Evolutionary conservation across 1,284 basidiomycete genomes (phyloP).

Genomic region (Schizophyllum commune): DNA sequence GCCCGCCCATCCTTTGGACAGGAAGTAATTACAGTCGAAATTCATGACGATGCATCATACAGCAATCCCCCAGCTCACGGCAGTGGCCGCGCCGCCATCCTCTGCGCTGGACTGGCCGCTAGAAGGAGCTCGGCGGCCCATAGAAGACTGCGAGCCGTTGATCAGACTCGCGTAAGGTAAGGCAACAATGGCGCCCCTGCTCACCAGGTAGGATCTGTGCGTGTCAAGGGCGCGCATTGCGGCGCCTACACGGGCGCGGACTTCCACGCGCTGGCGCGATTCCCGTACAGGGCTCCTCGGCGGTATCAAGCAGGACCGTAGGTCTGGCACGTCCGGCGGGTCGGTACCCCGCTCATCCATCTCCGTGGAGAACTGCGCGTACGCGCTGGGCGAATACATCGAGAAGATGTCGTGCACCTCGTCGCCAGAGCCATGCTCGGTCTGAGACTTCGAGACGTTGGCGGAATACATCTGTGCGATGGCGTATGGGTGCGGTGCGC

Average conservation of each 20-base stretch:
- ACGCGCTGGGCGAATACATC: not conserved
- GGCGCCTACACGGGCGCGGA: not conserved
- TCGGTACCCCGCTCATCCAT: not conserved
- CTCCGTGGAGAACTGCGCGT: not conserved
- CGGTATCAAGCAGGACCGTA: not conserved
- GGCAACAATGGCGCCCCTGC: not conserved
- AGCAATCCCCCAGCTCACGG: not conserved
- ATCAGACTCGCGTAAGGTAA: not conserved
- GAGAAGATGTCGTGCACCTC: not conserved
- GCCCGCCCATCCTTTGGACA: too few relatives aligned
- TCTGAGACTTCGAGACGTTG: not conserved
- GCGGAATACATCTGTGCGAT: not conserved
- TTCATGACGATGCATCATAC: not conserved
- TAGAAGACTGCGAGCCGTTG: not conserved
- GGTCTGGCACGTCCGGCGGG: not conserved
- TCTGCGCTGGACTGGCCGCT: not conserved
- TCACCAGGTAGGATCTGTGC: not conserved
- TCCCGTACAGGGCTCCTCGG: not conserved
- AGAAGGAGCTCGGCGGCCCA: not conserved
- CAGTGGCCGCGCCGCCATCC: not conserved
- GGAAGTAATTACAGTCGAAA: too few relatives aligned
- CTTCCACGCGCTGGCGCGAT: not conserved
- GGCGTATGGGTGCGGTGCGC: slow-evolving; percentile 14
- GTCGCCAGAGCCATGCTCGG: not conserved
- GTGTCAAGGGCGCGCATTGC: not conserved